Evolutionary conservation across 331 rosid species (phyloP).

Genomic region (Rhamnella rubrinervis): DNA sequence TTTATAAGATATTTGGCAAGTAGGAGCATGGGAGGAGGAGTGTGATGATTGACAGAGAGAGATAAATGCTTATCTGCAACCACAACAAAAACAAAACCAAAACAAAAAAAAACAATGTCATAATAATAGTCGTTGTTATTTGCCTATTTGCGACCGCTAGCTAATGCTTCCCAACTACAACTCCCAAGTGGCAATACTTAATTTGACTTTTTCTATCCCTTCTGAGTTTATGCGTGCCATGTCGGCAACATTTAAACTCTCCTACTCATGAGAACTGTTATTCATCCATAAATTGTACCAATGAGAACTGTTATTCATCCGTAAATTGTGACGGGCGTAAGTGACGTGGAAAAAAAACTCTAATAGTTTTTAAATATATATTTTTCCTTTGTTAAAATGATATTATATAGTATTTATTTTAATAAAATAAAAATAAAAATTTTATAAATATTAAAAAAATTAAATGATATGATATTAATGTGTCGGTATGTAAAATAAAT

Average conservation of each 20-base stretch:
- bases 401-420: too few relatives aligned
- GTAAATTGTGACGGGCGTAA: too few relatives aligned
- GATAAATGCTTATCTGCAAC: slow-evolving; percentile 39
- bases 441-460: too few relatives aligned
- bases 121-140: not conserved
- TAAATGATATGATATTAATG: too few relatives aligned
- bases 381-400: too few relatives aligned
- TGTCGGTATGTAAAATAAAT: too few relatives aligned
- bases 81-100: slow-evolving; percentile 28
- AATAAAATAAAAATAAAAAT: too few relatives aligned
- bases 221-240: slow-evolving; percentile 38
- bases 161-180: slow-evolving; percentile 21
- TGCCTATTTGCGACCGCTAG: not conserved
- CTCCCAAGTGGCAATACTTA: slow-evolving; percentile 36
- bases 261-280: not conserved
- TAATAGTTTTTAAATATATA: too few relatives aligned
- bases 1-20: not conserved
- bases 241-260: slow-evolving; percentile 52
- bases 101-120: slow-evolving; percentile 10
- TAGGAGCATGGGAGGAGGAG: slow-evolving; percentile 22
- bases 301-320: too few relatives aligned
- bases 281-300: too few relatives aligned
- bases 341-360: too few relatives aligned
- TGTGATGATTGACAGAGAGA: slow-evolving; percentile 24
- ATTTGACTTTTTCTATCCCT: slow-evolving; percentile 21